Base-by-base conservation (phyloP, 2,329 filamentous ascomycete genomes). In the Colletotrichum plurivorum region DNA sequence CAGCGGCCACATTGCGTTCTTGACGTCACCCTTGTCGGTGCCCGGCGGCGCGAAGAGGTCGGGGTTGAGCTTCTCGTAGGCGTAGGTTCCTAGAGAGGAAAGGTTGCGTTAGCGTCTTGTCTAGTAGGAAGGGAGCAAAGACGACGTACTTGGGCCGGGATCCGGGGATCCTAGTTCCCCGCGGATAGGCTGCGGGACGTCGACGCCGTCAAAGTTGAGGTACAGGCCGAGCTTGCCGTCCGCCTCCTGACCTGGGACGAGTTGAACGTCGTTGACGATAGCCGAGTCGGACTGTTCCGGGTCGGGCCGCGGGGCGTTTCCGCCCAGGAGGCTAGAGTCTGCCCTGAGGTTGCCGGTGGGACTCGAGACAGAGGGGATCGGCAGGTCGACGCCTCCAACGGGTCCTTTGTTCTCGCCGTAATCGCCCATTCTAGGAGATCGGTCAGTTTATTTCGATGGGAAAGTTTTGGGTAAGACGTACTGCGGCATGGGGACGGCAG, bases 171-270 rank as follows among this genome's bases (percentile, higher is more conserved):
- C 88, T 12, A 73, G 77, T 13, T 73, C 75, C 4, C 88, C 88
- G 7, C 88, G 84, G 51, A 89, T 84, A 1, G 88, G 88, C 74
- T 90, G 85, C 0, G 88, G 87, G 43, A 82, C 82, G 4, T 85
- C 78, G 31, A 83, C 81, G 61, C 82, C 78, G 57, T 84, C 81
- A 71, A 90, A 88, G 75, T 90, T 82, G 1, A 90, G 81, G 63
- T 84, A 87, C 2, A 84, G 73, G 0, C 88, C 88, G 15, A 88
- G 78, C 10, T 85, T 77, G 0, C 81, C 78, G 55, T 86, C 81
- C 0, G 84, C 84, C 1, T 83, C 83, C 73, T 90, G 88, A 0
- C 85, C 87, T 0, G 80, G 76, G 10, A 86, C 84, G 10, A 85
- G 79, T 45, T 84, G 71, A 0, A 80, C 78, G 43, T 83, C 67